A percentile compares a stretch with the other conserved stretches of the same genome.
phyloP scores from a whole-genome alignment of 768 basidiomycete genomes.

The Dictyophora rubrovolvata region DNA sequence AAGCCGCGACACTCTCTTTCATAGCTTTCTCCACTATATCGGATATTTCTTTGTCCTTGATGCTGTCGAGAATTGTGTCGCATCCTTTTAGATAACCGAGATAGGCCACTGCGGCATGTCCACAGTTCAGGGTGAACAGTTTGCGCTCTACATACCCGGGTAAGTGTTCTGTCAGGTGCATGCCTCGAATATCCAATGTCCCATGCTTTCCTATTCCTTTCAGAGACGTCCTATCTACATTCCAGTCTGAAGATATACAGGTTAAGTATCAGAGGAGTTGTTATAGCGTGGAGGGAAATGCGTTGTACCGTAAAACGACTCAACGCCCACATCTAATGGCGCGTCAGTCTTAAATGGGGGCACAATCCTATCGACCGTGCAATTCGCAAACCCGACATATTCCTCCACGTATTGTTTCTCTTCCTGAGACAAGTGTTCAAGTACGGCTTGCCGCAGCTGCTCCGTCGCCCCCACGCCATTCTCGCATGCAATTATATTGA shows the following conservation, averaged over 20 bases:
- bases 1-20: conserved; percentile 27
- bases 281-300: neutral
- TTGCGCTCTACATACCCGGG: conserved; percentile 31
- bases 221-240: conserved; percentile 24
- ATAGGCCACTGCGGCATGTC: conserved; percentile 30
- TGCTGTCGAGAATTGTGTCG: conserved; percentile 23
- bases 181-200: conserved; percentile 20
- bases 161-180: conserved; percentile 24
- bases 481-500: conserved; percentile 33
- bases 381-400: conserved; percentile 31
- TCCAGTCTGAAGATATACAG: conserved; percentile 24
- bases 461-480: conserved; percentile 29
- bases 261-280: neutral
- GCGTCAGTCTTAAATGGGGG: conserved; percentile 15
- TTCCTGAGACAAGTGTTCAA: conserved; percentile 20
- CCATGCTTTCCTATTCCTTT: conserved; percentile 12
- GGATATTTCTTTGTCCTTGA: conserved; percentile 22
- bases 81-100: conserved; percentile 25
- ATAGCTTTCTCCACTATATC: conserved; percentile 24
- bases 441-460: conserved; percentile 21
- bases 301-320: conserved; percentile 22
- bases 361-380: conserved; percentile 32
- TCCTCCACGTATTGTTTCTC: conserved; percentile 20
- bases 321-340: conserved; percentile 29
- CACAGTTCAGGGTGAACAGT: conserved; percentile 33